Conservation (phyloP, 2,329 filamentous ascomycete genomes). For the Allantophomopsis lycopodina region DNA sequence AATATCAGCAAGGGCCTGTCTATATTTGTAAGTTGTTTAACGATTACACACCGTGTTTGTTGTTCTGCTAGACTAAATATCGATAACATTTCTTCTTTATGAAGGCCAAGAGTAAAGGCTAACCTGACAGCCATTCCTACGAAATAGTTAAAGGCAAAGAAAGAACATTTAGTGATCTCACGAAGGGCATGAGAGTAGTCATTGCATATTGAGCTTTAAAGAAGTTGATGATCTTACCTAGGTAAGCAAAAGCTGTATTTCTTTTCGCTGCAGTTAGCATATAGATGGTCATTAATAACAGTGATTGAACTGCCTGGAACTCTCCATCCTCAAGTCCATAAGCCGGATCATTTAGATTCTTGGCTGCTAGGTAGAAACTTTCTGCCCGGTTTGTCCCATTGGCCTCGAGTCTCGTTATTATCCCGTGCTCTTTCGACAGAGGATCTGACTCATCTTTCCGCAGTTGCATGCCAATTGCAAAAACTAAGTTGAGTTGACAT, state of each 20-base stretch:
- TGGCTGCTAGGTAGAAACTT: slow-evolving; percentile 6
- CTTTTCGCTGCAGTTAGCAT: slow-evolving; percentile 46
- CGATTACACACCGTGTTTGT: slow-evolving; percentile 8
- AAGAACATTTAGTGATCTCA: too few relatives aligned
- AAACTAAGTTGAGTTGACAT: slow-evolving; percentile 6
- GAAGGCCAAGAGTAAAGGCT: slow-evolving; percentile 45
- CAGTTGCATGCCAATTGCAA: slow-evolving; percentile 6
- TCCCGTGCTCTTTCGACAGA: not conserved
- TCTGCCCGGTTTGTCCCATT: slow-evolving; percentile 4
- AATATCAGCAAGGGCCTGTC: not conserved
- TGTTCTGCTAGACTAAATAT: slow-evolving; percentile 32
- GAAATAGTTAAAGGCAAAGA: not conserved
- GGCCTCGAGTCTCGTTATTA: slow-evolving; percentile 3
- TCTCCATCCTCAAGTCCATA: slow-evolving; percentile 38
- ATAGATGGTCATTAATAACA: slow-evolving; percentile 48
- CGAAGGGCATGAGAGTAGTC: too few relatives aligned
- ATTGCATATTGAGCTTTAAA: not conserved
- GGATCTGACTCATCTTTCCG: slow-evolving; percentile 1
- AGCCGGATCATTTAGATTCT: slow-evolving; percentile 3
- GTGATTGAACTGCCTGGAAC: slow-evolving; percentile 48
- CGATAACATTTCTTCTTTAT: slow-evolving; percentile 40
- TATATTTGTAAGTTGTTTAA: not conserved
- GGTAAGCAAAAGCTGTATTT: slow-evolving; percentile 46
- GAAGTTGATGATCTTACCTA: slow-evolving; percentile 26
- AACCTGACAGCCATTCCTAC: slow-evolving; percentile 47